A percentile compares a stretch with the other conserved stretches of the same genome.
These are phyloP conservation scores for Platismatia glauca DNA, from an alignment of 495 filamentous ascomycete species.

Conservation along the genomic window DNA sequence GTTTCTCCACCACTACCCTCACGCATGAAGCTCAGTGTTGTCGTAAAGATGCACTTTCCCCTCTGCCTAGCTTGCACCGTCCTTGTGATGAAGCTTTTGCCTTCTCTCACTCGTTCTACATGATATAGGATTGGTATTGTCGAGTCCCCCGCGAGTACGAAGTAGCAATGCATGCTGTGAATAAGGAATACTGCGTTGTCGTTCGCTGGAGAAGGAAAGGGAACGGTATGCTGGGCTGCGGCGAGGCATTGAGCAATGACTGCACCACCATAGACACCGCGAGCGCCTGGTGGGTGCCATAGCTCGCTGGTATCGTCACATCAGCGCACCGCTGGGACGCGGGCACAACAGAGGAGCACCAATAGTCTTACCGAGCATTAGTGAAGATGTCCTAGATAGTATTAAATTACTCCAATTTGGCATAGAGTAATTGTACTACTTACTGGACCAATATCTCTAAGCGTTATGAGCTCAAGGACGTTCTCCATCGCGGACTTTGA, in stretches of 20 bases:
- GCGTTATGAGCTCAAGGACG: constrained; percentile 70
- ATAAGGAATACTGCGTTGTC: constrained; percentile 50
- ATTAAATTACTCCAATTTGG: neutral
- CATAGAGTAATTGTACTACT: constrained; percentile 19
- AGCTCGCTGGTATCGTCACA: constrained; percentile 38
- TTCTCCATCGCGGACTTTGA: constrained; percentile 80
- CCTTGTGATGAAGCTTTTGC: constrained; percentile 84
- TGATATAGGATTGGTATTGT: constrained; percentile 84
- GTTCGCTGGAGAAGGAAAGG: constrained; percentile 36
- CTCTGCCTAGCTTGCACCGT: constrained; percentile 89
- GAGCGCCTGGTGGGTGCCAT: constrained; percentile 79
- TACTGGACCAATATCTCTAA: constrained; percentile 74
- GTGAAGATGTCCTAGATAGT: constrained; percentile 71
- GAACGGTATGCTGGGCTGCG: constrained; percentile 81
- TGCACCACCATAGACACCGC: constrained; percentile 86
- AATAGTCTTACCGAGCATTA: constrained; percentile 52
- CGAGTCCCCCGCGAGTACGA: constrained; percentile 80
- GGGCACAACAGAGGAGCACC: neutral
- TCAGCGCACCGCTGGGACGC: constrained; percentile 1
- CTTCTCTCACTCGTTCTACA: constrained; percentile 85
- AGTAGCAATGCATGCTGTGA: constrained; percentile 98
- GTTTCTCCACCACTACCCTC: constrained; percentile 57
- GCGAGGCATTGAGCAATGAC: constrained; percentile 88
- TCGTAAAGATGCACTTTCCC: constrained; percentile 89
- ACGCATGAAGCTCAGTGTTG: constrained; percentile 78